These are phyloP conservation scores for Fusarium graminum DNA, from an alignment of 2,329 filamentous ascomycete species.

Conservation along the genomic window DNA sequence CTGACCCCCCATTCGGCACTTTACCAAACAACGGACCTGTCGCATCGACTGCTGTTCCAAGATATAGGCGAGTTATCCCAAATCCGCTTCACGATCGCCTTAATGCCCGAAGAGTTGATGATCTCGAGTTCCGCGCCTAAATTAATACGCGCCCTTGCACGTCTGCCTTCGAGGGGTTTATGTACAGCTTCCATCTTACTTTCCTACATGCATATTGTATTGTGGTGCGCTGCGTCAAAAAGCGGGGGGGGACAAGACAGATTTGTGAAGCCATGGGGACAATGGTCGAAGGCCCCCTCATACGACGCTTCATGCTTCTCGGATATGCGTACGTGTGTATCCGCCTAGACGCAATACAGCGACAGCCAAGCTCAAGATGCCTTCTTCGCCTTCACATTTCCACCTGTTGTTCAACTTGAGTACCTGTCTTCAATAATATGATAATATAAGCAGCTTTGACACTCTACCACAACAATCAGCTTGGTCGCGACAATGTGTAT, in stretches of 20 bases:
- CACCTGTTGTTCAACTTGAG: conserved; percentile 2
- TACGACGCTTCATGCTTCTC: conserved; percentile 8
- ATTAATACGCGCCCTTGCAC: neutral
- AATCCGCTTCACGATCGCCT: conserved; percentile 1
- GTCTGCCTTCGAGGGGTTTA: neutral
- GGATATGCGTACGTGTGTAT: conserved; percentile 1
- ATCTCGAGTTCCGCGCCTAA: conserved; percentile 4
- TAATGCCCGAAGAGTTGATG: neutral
- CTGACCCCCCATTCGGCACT: conserved; percentile 9
- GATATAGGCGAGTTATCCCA: neutral
- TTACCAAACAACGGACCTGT: neutral
- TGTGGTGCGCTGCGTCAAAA: conserved; percentile 16
- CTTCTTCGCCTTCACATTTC: neutral
- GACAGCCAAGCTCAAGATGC: neutral
- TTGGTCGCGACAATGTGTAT: neutral
- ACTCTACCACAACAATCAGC: neutral
- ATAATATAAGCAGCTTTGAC: neutral
- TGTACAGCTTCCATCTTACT: neutral
- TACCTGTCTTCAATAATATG: conserved; percentile 2
- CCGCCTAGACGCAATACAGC: conserved; percentile 9
- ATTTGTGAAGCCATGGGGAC: conserved; percentile 20
- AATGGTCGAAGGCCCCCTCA: neutral
- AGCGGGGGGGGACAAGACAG: conserved; percentile 15
- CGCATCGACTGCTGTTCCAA: neutral
- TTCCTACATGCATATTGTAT: conserved; percentile 12